Evolutionary conservation across 2,329 filamentous ascomycete species (phyloP).

Genomic region (Leptographium wingfieldii): DNA sequence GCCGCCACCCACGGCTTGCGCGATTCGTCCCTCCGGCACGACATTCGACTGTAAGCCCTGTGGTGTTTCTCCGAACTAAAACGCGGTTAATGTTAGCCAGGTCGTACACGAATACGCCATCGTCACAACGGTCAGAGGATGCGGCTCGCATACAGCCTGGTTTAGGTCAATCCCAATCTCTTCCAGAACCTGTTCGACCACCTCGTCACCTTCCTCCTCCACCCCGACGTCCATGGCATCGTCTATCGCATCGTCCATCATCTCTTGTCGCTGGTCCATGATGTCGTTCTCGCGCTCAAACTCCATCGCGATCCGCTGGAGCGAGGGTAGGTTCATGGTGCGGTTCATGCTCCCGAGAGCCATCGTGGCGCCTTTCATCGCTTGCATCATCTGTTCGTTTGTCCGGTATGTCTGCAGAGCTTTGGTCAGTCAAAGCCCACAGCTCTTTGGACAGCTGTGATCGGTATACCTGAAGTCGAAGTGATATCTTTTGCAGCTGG

Average conservation of each 20-base stretch:
- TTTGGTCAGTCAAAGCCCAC: background rate
- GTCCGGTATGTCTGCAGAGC: slow-evolving; percentile 71
- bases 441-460: background rate
- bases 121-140: background rate
- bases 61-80: slow-evolving; percentile 81
- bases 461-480: slow-evolving; percentile 69
- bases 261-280: slow-evolving; percentile 97
- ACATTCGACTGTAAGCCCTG: slow-evolving; percentile 64
- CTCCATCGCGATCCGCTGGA: slow-evolving; percentile 96
- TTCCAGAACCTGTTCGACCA: slow-evolving; percentile 91
- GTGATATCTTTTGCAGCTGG: slow-evolving; percentile 87
- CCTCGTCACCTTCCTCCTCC: slow-evolving; percentile 92
- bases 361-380: slow-evolving; percentile 94
- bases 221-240: slow-evolving; percentile 84
- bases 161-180: slow-evolving; percentile 93
- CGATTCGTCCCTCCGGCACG: slow-evolving; percentile 64
- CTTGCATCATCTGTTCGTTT: slow-evolving; percentile 99
- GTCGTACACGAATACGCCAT: background rate
- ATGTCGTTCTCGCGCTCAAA: slow-evolving; percentile 98
- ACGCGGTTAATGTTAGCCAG: background rate
- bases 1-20: slow-evolving; percentile 67
- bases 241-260: slow-evolving; percentile 99
- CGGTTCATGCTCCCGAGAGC: slow-evolving; percentile 94
- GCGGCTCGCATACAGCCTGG: slow-evolving; percentile 51
- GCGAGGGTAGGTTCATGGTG: slow-evolving; percentile 89